Evolutionary conservation across 352 stramenopile genomes (phyloP), one percentile per base, ranked within the genome.

Genomic region (Phytophthora sansomeana): DNA sequence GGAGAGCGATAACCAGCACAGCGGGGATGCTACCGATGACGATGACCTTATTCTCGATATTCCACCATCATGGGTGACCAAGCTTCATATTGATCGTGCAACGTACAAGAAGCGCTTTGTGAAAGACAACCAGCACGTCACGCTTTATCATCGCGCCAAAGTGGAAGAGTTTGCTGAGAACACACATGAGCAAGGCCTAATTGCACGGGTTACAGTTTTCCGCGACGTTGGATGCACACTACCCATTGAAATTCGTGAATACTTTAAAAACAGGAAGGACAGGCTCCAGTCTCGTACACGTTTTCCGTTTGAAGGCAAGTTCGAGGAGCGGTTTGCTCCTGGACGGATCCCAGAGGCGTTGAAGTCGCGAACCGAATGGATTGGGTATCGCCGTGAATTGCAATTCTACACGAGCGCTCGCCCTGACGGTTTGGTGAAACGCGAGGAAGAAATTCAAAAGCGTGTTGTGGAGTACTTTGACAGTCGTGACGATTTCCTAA

Each of bases 81-180:
- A 92, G 51, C 75, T 98, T 33, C 47, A 80, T 24, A 74, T 98
- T 24, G 74, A 92, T 28, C 80, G 86, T 16, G 67, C 80, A 38
- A 77, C 73, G 11, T 97, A 95, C 78, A 88, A 89, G 61, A 83
- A 89, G 57, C 71, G 83, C 13, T 98, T 98, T 58, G 92, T 97
- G 10, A 88, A 87, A 9, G 77, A 91, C 29, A 86, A 87, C 5
- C 85, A 92, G 64, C 83, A 91, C 24, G 93, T 93, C 14, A 91
- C 96, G 30, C 83, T 98, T n/a, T 98, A 97, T 53, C 52, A 83
- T 7, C 83, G 90, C 44, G 74, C 91, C 24, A 99, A 98, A 63
- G 75, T 98, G 9, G 95, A 98, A 62, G 87, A 98, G 43, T 99
- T 98, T 65, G 93, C 94, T 6, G 83, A 97, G 24, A 86, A 89